Evolutionary conservation across 495 filamentous ascomycete species (phyloP).

Genomic region (Neurospora sp.): DNA sequence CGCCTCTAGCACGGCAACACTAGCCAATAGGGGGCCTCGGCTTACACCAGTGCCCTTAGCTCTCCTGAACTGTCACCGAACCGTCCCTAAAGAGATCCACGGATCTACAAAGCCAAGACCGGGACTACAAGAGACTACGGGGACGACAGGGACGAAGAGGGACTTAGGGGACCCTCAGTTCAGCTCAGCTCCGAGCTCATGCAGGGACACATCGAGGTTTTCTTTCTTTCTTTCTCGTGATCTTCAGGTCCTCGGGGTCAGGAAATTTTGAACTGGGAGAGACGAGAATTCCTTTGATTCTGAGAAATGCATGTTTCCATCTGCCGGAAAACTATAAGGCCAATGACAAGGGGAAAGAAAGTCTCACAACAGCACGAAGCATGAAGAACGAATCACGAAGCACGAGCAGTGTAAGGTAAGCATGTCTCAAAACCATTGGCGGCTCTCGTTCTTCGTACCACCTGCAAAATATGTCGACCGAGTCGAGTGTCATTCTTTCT

Average conservation of each 20-base stretch:
- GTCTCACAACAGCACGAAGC: neutral
- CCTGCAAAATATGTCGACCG: neutral
- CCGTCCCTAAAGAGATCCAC: neutral
- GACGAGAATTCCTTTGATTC: neutral
- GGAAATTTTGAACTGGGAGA: neutral
- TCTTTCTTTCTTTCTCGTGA: neutral
- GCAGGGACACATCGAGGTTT: neutral
- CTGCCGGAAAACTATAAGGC: neutral
- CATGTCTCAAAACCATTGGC: neutral
- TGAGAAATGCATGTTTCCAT: neutral
- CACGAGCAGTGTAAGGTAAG: neutral
- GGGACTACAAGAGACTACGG: neutral
- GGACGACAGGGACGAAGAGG: neutral
- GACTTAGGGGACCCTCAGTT: neutral
- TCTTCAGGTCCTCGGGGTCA: neutral
- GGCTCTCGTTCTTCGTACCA: neutral
- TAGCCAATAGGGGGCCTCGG: neutral
- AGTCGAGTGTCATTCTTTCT: neutral
- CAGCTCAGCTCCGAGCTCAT: neutral
- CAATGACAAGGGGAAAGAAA: neutral
- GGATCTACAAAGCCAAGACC: neutral
- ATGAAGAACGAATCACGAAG: neutral
- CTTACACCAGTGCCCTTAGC: neutral
- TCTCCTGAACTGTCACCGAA: neutral
- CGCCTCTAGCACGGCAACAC: neutral